Evolutionary conservation across 2,329 filamentous ascomycete genomes (phyloP).

Genomic region (Trichoderma citrinoviride): DNA sequence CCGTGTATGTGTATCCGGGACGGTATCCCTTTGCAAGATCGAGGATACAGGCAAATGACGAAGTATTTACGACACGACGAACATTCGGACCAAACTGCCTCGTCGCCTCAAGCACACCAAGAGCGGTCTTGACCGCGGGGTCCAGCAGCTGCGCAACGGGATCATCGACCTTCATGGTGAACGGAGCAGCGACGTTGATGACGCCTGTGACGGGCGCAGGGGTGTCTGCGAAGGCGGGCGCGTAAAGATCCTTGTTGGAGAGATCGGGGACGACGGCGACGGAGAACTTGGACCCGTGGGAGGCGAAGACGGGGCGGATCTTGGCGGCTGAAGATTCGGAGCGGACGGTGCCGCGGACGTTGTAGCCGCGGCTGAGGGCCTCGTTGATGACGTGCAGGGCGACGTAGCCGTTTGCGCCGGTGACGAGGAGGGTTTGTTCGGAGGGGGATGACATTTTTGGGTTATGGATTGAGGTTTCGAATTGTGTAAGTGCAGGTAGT

Average conservation of each 20-base stretch:
- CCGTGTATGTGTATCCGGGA: constrained; percentile 31
- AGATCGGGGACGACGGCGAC: constrained; percentile 68
- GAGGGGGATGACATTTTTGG: constrained; percentile 12
- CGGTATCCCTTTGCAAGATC: constrained; percentile 39
- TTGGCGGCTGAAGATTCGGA: background rate
- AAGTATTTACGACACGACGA: constrained; percentile 59
- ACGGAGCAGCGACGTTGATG: constrained; percentile 72
- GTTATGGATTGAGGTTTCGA: no score
- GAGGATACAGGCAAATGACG: constrained; percentile 46
- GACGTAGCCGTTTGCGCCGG: constrained; percentile 23
- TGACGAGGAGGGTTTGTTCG: constrained; percentile 22
- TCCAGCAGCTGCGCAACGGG: constrained; percentile 49
- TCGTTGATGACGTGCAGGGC: constrained; percentile 20
- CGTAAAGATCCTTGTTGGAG: constrained; percentile 66
- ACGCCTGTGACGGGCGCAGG: constrained; percentile 60
- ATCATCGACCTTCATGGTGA: constrained; percentile 62
- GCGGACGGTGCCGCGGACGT: constrained; percentile 19
- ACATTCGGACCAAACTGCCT: constrained; percentile 48
- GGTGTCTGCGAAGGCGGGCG: constrained; percentile 46
- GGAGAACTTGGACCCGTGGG: constrained; percentile 31
- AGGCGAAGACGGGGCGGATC: background rate
- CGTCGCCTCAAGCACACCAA: constrained; percentile 48
- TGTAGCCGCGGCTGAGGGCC: constrained; percentile 14
- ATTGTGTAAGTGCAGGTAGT: background rate
- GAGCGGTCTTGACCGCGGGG: constrained; percentile 54